Percentiles rank a stretch among this genome's conserved stretches.
Evolutionary conservation across 2,329 filamentous ascomycete species (phyloP).

Genomic region (Parastagonospora avenae): DNA sequence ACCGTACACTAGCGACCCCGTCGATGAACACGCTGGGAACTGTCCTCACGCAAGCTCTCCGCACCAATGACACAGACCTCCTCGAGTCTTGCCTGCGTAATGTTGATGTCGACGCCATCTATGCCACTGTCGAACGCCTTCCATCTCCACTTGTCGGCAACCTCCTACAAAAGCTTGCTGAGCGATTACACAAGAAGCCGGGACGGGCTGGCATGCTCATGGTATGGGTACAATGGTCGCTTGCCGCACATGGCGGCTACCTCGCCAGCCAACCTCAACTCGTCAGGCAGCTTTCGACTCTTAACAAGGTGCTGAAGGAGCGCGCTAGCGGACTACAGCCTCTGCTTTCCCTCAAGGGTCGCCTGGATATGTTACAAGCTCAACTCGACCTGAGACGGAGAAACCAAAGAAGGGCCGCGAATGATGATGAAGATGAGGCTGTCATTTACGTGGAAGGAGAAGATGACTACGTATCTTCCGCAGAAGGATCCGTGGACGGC

Average conservation of each 20-base stretch:
- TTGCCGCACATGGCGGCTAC: slow-evolving; percentile 89
- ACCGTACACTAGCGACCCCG: slow-evolving; percentile 62
- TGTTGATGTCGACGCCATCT: slow-evolving; percentile 75
- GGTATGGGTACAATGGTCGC: slow-evolving; percentile 94
- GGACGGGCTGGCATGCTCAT: slow-evolving; percentile 89
- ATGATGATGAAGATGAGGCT: slow-evolving; percentile 69
- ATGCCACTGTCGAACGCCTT: slow-evolving; percentile 86
- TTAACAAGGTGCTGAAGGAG: slow-evolving; percentile 88
- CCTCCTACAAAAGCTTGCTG: slow-evolving; percentile 82
- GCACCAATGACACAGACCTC: slow-evolving; percentile 86
- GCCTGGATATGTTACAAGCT: slow-evolving; percentile 89
- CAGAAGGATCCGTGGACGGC: slow-evolving; percentile 54
- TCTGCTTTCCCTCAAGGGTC: slow-evolving; percentile 87
- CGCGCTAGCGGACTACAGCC: slow-evolving; percentile 81
- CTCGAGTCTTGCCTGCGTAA: slow-evolving; percentile 91
- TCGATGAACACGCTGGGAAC: slow-evolving; percentile 75
- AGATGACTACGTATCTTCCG: slow-evolving; percentile 61
- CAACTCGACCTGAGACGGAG: slow-evolving; percentile 81
- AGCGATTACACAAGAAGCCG: slow-evolving; percentile 83
- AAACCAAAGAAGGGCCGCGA: slow-evolving; percentile 64
- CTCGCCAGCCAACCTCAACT: slow-evolving; percentile 85
- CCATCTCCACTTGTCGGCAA: slow-evolving; percentile 81
- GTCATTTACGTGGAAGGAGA: slow-evolving; percentile 89
- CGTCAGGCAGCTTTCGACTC: slow-evolving; percentile 73
- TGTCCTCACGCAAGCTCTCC: slow-evolving; percentile 90